phyloP scores from a whole-genome alignment of 805 yeast genomes.

The Barnettozyma californica region DNA sequence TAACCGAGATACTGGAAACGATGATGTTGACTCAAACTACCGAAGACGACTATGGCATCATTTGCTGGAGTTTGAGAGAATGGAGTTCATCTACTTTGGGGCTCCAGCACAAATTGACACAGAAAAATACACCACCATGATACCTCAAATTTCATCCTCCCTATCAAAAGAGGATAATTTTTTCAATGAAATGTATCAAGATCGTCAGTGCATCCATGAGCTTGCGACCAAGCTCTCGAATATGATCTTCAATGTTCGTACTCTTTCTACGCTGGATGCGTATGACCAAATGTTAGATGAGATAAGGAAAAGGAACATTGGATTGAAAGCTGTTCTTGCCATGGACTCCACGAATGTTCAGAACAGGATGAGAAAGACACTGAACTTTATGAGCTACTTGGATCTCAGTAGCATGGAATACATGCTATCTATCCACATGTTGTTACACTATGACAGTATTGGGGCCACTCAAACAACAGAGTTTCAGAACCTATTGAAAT shows the following conservation, averaged over 20 bases:
- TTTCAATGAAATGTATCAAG: slow-evolving; percentile 1
- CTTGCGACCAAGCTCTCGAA: neutral
- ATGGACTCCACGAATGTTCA: neutral
- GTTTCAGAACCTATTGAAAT: neutral
- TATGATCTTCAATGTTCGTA: slow-evolving; percentile 5
- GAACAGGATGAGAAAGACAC: slow-evolving; percentile 2
- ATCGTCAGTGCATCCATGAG: slow-evolving; percentile 1
- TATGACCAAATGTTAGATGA: neutral
- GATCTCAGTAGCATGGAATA: slow-evolving; percentile 2
- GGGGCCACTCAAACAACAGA: neutral
- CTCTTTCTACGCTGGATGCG: neutral
- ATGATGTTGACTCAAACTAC: neutral
- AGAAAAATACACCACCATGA: slow-evolving; percentile 1
- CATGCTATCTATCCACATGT: slow-evolving; percentile 4
- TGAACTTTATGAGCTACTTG: slow-evolving; percentile 3
- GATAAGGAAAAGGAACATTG: neutral
- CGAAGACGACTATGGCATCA: slow-evolving; percentile 7
- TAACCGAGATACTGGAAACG: neutral
- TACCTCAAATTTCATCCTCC: neutral
- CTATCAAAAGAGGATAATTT: neutral
- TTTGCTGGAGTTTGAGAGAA: slow-evolving; percentile 2
- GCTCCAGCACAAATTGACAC: neutral
- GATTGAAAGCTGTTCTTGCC: neutral
- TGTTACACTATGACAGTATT: neutral
- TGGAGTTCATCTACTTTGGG: slow-evolving; percentile 3